phyloP scores from a whole-genome alignment of 768 basidiomycete genomes.

The Coprinellus micaceus region DNA sequence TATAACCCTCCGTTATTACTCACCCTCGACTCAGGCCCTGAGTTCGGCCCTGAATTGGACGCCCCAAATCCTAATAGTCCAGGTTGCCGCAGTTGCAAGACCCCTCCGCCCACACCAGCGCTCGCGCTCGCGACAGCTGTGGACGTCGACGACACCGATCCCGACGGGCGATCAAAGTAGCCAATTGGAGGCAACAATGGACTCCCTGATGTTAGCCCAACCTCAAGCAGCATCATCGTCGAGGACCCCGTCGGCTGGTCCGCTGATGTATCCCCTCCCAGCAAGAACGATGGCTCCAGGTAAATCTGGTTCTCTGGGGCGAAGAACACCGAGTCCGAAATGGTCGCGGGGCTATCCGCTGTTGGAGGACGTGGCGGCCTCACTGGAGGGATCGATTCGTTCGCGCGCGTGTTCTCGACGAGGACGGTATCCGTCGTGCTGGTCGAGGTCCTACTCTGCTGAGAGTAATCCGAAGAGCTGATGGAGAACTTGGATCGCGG shows the following conservation, averaged over 20 bases:
- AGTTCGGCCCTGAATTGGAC: not conserved
- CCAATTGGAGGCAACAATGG: conserved; percentile 2
- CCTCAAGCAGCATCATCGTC: no score
- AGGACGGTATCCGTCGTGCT: conserved; percentile 4
- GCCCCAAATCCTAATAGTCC: no score
- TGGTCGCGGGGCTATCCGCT: conserved; percentile 12
- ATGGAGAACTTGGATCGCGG: conserved; percentile 14
- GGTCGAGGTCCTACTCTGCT: conserved; percentile 1
- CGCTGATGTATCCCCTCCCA: no score
- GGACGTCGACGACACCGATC: not conserved
- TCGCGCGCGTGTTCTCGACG: conserved; percentile 7
- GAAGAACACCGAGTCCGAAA: conserved; percentile 4
- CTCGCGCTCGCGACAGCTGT: not conserved
- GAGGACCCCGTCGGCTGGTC: no score
- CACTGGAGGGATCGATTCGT: conserved; percentile 1
- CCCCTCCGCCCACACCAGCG: no score
- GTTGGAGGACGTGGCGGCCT: conserved; percentile 14
- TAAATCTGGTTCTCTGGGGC: conserved; percentile 1
- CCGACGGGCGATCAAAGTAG: not conserved
- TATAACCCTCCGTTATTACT: not conserved
- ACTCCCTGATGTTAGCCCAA: no score
- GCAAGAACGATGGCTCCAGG: not conserved
- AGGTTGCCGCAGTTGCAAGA: no score
- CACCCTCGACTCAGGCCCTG: not conserved
- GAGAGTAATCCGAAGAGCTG: conserved; percentile 12